Evolutionary conservation across 176 grass and related monocot species (phyloP).

Genomic region (Elymus sibiricus): DNA sequence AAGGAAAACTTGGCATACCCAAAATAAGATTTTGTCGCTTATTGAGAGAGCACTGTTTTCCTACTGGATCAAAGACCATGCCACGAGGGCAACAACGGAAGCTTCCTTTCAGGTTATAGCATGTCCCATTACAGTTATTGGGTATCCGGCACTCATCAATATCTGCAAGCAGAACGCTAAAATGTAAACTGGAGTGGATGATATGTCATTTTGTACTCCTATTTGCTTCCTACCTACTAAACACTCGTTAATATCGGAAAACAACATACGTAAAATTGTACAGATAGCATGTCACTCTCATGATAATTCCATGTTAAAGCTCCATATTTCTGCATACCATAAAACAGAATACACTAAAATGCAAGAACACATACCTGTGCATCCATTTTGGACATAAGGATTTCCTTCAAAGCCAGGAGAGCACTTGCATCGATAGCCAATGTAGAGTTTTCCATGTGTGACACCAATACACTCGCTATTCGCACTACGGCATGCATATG

Average conservation of each 20-base stretch:
- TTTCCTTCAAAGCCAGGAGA: slow-evolving; percentile 34
- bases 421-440: slow-evolving; percentile 53
- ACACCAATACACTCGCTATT: slow-evolving; percentile 34
- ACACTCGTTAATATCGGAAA: background rate
- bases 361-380: slow-evolving; percentile 25
- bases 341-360: background rate
- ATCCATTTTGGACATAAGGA: slow-evolving; percentile 44
- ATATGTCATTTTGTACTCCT: background rate
- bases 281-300: background rate
- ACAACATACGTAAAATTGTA: background rate
- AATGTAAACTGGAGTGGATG: background rate
- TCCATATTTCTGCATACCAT: background rate
- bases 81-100: slow-evolving; percentile 4
- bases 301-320: background rate
- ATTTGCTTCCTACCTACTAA: background rate
- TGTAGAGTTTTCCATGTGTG: background rate
- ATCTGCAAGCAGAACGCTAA: slow-evolving; percentile 25
- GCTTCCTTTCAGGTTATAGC: slow-evolving; percentile 26
- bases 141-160: slow-evolving; percentile 35
- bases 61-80: slow-evolving; percentile 21
- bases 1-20: background rate
- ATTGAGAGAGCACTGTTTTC: slow-evolving; percentile 23
- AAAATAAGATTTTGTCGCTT: slow-evolving; percentile 27
- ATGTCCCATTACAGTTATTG: slow-evolving; percentile 18
- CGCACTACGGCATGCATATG: slow-evolving; percentile 31